Base-by-base conservation (phyloP, 345 rosid species). In the Camelina laxa region DNA sequence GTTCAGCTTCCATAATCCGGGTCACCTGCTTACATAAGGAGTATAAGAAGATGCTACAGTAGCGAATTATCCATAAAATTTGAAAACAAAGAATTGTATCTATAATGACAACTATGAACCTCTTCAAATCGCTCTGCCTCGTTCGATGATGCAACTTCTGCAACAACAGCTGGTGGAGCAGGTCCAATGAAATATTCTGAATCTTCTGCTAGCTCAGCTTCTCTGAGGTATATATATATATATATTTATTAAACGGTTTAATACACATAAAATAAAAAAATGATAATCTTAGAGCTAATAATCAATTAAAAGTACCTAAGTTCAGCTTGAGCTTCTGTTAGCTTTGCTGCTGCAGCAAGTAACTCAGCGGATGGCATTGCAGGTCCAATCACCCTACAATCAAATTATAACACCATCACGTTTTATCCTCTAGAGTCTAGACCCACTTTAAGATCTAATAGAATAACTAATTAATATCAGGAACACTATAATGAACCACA, bases 41-140 rank as follows among this genome's bases (percentile, higher is more conserved):
- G 2, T 31, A 65, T 65, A 73, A 65, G 53, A 73, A 65, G 53
- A 58, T 22, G 58, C 56, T 67, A 33, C 19, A 45, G 58, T 65
- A 48, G 42, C 4, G 19, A 70, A 64, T 9, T 56, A 42, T 67
- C n/a, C 17, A 15, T 12, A 49, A 49, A 74, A 4, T 44, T 11
- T 22, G 11, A 44, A 20, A 74, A 44, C 20, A 59, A 50, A 36
- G 1, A 19, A 10, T 3, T 30, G 7, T 75, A 38, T 39, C 20
- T 41, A 12, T 7, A 24, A 19, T 41, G 53, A 36, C 44, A 67
- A 48, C 36, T 63, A 75, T 73, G 67, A 66, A 89, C 96, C 96
- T 91, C 96, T 85, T 91, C 98, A 63, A 91, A 91, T 42, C 95
- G 91, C 85, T 94, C 97, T 30, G 98, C 98, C 73, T 94, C 98